These are phyloP conservation scores for Tephrocybe sp. DNA, from an alignment of 768 basidiomycete genomes.

Conservation along the genomic window DNA sequence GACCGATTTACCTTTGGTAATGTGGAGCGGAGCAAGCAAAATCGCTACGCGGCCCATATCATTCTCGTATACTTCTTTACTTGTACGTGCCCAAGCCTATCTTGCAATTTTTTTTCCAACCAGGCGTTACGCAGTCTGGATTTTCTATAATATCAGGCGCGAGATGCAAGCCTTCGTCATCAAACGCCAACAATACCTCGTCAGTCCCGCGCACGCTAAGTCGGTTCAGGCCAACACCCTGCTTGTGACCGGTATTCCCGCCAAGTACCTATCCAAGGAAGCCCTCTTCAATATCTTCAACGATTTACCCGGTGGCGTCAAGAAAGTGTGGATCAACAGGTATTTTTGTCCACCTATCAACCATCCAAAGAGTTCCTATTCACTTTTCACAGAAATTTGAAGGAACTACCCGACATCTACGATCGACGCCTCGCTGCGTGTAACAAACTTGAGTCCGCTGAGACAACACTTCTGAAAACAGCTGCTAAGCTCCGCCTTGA, in stretches of 20 bases:
- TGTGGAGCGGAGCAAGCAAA: constrained; percentile 44
- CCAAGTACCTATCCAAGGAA: constrained; percentile 67
- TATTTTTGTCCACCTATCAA: constrained; percentile 25
- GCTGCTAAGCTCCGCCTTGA: constrained; percentile 70
- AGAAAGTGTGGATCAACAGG: constrained; percentile 91
- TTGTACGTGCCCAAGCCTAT: constrained; percentile 41
- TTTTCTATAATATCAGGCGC: constrained; percentile 73
- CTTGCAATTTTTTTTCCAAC: not conserved
- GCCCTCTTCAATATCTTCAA: constrained; percentile 69
- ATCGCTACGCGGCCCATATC: constrained; percentile 76
- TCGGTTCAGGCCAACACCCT: constrained; percentile 88
- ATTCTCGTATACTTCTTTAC: constrained; percentile 77
- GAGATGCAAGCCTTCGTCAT: constrained; percentile 83
- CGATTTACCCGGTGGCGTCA: constrained; percentile 88
- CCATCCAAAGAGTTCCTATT: not conserved
- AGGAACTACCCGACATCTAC: constrained; percentile 81
- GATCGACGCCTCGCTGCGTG: constrained; percentile 72
- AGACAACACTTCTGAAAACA: constrained; percentile 71
- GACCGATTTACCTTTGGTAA: constrained; percentile 83
- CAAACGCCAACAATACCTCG: constrained; percentile 79
- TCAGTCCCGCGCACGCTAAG: constrained; percentile 67
- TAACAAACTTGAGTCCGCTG: constrained; percentile 81
- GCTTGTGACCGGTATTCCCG: constrained; percentile 86
- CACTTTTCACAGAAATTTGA: constrained; percentile 57
- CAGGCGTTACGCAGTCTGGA: constrained; percentile 58